Evolutionary conservation across 139 green algal genomes (phyloP), one percentile per base, ranked within the genome.

Genomic region (Trebouxia sp.): DNA sequence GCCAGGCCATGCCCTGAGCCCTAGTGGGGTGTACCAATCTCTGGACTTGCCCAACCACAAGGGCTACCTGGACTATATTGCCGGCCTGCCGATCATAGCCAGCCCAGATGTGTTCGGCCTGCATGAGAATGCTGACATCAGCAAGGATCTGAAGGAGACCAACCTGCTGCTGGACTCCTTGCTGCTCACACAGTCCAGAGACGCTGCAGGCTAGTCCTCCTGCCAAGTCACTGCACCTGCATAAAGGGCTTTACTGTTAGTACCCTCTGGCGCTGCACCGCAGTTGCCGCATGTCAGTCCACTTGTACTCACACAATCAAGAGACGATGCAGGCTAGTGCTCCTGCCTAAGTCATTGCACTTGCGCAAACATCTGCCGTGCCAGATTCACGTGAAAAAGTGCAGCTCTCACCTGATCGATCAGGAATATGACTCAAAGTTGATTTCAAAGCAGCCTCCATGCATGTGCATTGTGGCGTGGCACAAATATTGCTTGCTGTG

Each of bases 51-150:
- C 47, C 17, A 85, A 92, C 6, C 88, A 92, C 82, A 87, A 92
- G 72, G 84, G 65, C 65, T 94, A 94, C 56, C 75, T 94, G 24
- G 90, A 93, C 26, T 92, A 91, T 85, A 94, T 96, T 82, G 86
- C 87, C 43, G 65, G 30, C 20, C 84, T 96, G 80, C 92, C 92
- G 3, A 78, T 92, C 2, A 76, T 89, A 5, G 77, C 85, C 26
- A 75, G 84, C 69, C 91, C 90, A 1, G 89, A 94, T 86, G 69
- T 77, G 24, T 95, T 92, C 81, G 91, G 91, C 14, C 78, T 95
- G 83, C 91, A 95, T 77, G 87, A 91, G 32, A 95, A 95, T 78
- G 91, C 91, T 0, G 87, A 94, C 85, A 94, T 95, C 83, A 91
- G 82, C 37, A 94, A 94, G 83, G 90, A 95, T 79, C 65, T 94